Evolutionary conservation across 192 early-diverging fungal species (phyloP), one percentile per base, ranked within the genome.

Genomic region (Coemansia sp.): DNA sequence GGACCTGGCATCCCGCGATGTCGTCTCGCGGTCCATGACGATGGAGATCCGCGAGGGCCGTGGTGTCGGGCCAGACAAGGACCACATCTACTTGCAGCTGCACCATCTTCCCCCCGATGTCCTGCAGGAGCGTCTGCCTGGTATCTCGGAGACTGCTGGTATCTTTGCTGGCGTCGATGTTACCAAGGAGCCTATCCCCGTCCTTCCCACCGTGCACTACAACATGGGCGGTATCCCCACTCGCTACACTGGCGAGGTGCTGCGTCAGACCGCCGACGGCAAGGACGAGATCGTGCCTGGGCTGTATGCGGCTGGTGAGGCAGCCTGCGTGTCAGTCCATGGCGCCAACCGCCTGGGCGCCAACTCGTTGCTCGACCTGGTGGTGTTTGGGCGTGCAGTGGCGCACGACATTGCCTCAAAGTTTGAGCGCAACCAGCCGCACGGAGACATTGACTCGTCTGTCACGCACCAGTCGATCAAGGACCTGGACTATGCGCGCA

Each of bases 141-240:
- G 97, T 82, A 99, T 99, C 72, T 99, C 97, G 18, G 97, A 99
- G 87, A 99, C 95, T 18, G 97, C 97, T 49, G 94, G 94, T 66
- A 97, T 99, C 78, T 99, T 99, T 81, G 92, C 97, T 33, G 94
- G 94, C 77, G 97, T 99, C 67, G 95, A 99, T 87, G 96, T 99
- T 36, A 99, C 96, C 81, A 99, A 99, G 92, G 95, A 98, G 82
- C 95, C 97, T 38, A 99, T 99, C 77, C 97, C 97, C 10, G 96
- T 99, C 49, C 88, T 99, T 47, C 97, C 97, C 67, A 97, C 97
- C 69, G 97, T 98, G 74, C 97, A 99, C 87, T 97, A 97, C 91
- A 99, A 97, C 89, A 97, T 99, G 95, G 97, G 97, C 74, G 96
- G 97, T 85, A 97, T 99, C 69, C 97, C 97, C 39, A 98, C 97